Evolutionary conservation across 805 yeast species (phyloP).

Genomic region (Hagleromyces aurorensis): DNA sequence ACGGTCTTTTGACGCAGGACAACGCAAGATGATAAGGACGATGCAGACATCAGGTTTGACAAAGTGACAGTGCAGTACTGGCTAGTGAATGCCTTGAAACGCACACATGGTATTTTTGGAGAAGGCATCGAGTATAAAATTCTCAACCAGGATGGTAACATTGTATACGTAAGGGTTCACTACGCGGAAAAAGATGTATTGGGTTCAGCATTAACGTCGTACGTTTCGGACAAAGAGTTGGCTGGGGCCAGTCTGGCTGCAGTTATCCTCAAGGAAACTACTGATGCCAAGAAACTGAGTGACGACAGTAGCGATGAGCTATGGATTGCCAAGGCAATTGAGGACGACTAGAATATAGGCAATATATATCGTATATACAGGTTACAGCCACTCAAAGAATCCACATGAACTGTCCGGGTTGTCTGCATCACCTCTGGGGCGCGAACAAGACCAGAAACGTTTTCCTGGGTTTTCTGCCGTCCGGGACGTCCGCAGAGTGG

Average conservation of each 20-base stretch:
- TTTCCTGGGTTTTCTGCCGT: slow-evolving; percentile 39
- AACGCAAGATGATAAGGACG: slow-evolving; percentile 16
- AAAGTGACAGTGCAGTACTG: slow-evolving; percentile 35
- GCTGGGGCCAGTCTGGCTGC: slow-evolving; percentile 22
- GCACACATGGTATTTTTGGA: slow-evolving; percentile 37
- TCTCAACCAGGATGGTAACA: slow-evolving; percentile 18
- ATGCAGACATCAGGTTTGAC: slow-evolving; percentile 23
- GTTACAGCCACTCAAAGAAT: slow-evolving; percentile 44
- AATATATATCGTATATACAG: slow-evolving; percentile 1
- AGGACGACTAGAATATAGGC: slow-evolving; percentile 16
- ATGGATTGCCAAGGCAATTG: slow-evolving; percentile 21
- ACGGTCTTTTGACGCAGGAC: too few relatives aligned
- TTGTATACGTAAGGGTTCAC: slow-evolving; percentile 25
- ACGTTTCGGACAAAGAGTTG: slow-evolving; percentile 27
- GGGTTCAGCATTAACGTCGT: slow-evolving; percentile 28
- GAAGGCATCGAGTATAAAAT: slow-evolving; percentile 32
- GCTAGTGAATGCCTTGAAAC: slow-evolving; percentile 29
- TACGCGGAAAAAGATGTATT: slow-evolving; percentile 25
- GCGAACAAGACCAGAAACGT: slow-evolving; percentile 48
- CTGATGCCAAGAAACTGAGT: slow-evolving; percentile 19
- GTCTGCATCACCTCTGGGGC: slow-evolving; percentile 28
- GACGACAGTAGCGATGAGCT: slow-evolving; percentile 21
- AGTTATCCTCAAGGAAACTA: slow-evolving; percentile 16
- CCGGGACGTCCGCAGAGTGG: slow-evolving; percentile 39
- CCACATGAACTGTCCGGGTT: slow-evolving; percentile 38